Conservation (phyloP, 345 rosid genomes). For the Gossypioides kirkii region DNA sequence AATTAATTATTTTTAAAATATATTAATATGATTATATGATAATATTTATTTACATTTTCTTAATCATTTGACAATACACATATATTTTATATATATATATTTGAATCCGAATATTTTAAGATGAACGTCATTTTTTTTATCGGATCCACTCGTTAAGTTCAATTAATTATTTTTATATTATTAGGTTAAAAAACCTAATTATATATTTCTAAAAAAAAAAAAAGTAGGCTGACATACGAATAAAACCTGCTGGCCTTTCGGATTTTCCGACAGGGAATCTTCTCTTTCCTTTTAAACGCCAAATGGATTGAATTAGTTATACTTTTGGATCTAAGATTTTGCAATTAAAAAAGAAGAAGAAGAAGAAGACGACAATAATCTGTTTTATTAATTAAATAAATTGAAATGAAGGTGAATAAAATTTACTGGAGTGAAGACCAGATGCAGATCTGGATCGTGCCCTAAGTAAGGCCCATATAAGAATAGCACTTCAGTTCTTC, state of each 20-base stretch:
- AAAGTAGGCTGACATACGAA: background rate
- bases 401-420: no score
- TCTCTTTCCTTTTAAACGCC: conserved; percentile 2
- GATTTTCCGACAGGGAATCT: conserved; percentile 6
- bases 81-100: no score
- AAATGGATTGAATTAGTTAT: background rate
- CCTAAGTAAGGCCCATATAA: background rate
- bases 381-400: background rate
- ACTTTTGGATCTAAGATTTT: background rate
- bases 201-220: no score
- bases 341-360: background rate
- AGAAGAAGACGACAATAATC: background rate
- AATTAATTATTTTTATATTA: no score
- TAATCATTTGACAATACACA: no score
- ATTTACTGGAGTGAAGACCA: background rate
- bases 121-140: no score
- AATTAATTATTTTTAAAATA: no score
- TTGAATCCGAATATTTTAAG: no score
- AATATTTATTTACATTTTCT: no score
- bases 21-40: no score
- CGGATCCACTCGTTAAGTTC: no score
- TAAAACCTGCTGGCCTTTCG: background rate
- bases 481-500: background rate
- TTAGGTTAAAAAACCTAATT: no score
- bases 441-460: conserved; percentile 28